Evolutionary conservation across 352 stramenopile species (phyloP).

Genomic region (Achlya hypogyna): DNA sequence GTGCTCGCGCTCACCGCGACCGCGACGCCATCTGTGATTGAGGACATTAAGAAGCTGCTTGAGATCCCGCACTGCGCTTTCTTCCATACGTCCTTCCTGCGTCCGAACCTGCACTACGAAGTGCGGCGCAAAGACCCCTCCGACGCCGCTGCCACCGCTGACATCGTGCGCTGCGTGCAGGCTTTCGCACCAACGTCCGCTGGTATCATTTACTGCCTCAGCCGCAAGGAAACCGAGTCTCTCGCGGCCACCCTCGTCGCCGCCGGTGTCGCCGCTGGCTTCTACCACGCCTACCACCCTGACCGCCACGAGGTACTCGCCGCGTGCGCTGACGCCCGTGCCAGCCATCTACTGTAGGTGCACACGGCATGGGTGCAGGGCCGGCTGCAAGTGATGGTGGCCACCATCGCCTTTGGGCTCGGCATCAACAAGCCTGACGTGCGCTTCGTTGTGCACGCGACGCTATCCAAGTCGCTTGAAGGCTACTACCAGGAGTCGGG

Average conservation of each 20-base stretch:
- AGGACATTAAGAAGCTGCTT: constrained; percentile 62
- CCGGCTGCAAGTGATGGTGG: constrained; percentile 80
- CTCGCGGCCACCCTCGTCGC: constrained; percentile 65
- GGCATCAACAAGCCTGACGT: constrained; percentile 93
- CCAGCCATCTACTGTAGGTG: constrained; percentile 24
- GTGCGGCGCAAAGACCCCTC: constrained; percentile 38
- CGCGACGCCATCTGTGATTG: constrained; percentile 60
- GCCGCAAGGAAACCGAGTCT: constrained; percentile 86
- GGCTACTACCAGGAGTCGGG: constrained; percentile 97
- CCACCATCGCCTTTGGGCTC: constrained; percentile 91
- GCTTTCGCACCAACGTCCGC: constrained; percentile 41
- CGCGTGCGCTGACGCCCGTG: neutral
- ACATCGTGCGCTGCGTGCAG: constrained; percentile 73
- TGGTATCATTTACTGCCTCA: constrained; percentile 91
- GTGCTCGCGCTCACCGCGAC: constrained; percentile 88
- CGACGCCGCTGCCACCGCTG: constrained; percentile 31
- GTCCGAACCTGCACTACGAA: constrained; percentile 87
- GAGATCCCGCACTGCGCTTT: constrained; percentile 68
- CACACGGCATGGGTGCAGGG: constrained; percentile 46
- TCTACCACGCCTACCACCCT: constrained; percentile 84
- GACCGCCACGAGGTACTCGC: constrained; percentile 33
- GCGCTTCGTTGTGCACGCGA: constrained; percentile 87
- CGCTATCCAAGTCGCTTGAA: constrained; percentile 86
- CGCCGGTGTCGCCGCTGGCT: constrained; percentile 61
- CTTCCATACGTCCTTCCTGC: constrained; percentile 86